phyloP scores from a whole-genome alignment of 805 yeast genomes.

The Pichia sporocuriosa region DNA sequence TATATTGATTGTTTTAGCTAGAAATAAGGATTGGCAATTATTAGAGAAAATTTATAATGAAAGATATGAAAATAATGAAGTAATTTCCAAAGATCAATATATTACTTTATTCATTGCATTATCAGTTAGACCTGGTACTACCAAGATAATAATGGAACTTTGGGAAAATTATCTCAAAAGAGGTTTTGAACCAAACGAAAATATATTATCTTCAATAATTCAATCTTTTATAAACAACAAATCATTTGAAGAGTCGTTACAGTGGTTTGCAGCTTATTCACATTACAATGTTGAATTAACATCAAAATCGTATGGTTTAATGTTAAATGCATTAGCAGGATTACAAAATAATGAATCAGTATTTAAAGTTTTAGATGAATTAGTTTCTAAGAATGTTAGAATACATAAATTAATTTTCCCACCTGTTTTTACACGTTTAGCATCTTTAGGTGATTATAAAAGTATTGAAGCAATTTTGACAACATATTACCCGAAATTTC shows the following conservation, averaged over 20 bases:
- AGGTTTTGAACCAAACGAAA: conserved; percentile 40
- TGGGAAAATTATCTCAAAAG: conserved; percentile 43
- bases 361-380: conserved; percentile 28
- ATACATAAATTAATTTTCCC: conserved; percentile 14
- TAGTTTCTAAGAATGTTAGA: conserved; percentile 11
- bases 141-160: conserved; percentile 31
- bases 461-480: conserved; percentile 19
- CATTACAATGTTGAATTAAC: conserved; percentile 26
- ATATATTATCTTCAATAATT: conserved; percentile 41
- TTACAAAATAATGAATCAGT: conserved; percentile 32
- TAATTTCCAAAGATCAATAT: conserved; percentile 49
- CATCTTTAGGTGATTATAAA: conserved; percentile 21
- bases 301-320: conserved; percentile 27
- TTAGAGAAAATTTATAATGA: conserved; percentile 52
- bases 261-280: conserved; percentile 31
- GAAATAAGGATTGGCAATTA: conserved; percentile 37
- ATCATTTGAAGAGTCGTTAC: conserved; percentile 32
- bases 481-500: conserved; percentile 22
- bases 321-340: conserved; percentile 33
- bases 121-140: conserved; percentile 42
- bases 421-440: conserved; percentile 18
- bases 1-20: conserved; percentile 18
- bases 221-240: conserved; percentile 33
- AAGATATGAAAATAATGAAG: conserved; percentile 45
- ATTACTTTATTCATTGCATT: conserved; percentile 55